These are phyloP conservation scores for Xylariomycetidae sp. DNA, from an alignment of 2,329 filamentous ascomycete genomes.

Conservation along the genomic window DNA sequence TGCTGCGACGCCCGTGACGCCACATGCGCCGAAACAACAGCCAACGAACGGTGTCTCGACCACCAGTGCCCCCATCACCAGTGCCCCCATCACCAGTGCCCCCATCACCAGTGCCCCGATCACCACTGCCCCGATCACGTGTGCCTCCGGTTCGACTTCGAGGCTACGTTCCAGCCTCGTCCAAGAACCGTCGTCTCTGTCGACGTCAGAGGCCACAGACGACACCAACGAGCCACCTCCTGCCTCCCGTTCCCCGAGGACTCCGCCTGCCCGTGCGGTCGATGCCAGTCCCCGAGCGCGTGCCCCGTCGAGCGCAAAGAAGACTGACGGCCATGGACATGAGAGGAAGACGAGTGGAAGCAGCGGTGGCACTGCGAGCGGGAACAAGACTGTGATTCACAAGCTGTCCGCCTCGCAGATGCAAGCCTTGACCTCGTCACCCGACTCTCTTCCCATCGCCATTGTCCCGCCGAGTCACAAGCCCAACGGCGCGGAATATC, in stretches of 20 bases:
- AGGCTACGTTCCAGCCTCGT: background rate
- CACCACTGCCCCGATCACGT: background rate
- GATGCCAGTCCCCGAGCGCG: background rate
- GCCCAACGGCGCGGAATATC: conserved; percentile 30
- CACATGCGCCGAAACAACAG: background rate
- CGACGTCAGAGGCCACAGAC: background rate
- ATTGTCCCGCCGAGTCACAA: conserved; percentile 28
- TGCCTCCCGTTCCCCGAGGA: background rate
- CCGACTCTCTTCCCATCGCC: conserved; percentile 53
- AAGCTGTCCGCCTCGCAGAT: conserved; percentile 54
- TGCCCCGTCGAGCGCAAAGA: background rate
- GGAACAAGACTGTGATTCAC: too few relatives aligned
- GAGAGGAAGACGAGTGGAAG: conserved; percentile 18
- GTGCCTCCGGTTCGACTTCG: background rate
- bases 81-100: too few relatives aligned
- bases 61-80: too few relatives aligned
- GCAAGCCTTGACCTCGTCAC: conserved; percentile 49
- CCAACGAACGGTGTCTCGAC: too few relatives aligned
- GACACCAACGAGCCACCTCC: background rate
- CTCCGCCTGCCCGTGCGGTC: background rate
- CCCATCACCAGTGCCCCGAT: too few relatives aligned
- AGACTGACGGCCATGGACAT: background rate
- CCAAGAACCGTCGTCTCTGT: background rate
- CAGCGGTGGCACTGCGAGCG: conserved; percentile 29
- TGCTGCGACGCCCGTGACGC: background rate